phyloP scores from a whole-genome alignment of 2,329 filamentous ascomycete species.

The Seiridium cupressi region DNA sequence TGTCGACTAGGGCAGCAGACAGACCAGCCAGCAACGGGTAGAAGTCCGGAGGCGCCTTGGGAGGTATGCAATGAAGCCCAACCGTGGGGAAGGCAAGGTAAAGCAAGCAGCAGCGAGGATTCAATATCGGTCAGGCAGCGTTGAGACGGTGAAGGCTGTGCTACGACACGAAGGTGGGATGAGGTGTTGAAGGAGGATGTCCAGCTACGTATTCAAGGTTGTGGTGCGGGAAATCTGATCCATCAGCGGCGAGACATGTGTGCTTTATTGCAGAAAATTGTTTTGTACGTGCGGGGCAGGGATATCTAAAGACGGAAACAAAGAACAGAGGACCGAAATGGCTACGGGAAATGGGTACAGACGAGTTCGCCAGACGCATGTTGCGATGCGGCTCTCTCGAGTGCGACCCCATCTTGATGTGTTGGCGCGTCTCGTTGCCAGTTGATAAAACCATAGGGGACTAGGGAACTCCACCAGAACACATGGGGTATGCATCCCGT shows the following conservation, averaged over 20 bases:
- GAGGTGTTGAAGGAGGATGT: slow-evolving; percentile 38
- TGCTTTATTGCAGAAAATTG: slow-evolving; percentile 61
- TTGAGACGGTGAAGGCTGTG: slow-evolving; percentile 33
- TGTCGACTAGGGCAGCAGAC: slow-evolving; percentile 20
- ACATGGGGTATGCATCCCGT: slow-evolving; percentile 48
- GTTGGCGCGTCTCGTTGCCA: slow-evolving; percentile 85
- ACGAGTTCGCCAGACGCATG: slow-evolving; percentile 56
- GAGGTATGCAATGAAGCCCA: slow-evolving; percentile 55
- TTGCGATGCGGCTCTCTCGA: slow-evolving; percentile 64
- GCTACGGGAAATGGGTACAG: slow-evolving; percentile 18
- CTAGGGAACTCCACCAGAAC: slow-evolving; percentile 62
- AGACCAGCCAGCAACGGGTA: slow-evolving; percentile 24
- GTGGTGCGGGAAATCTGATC: slow-evolving; percentile 48
- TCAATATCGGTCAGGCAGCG: slow-evolving; percentile 32
- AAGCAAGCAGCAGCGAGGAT: slow-evolving; percentile 22
- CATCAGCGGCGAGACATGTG: slow-evolving; percentile 60
- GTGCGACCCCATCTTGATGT: slow-evolving; percentile 78
- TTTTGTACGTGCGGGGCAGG: slow-evolving; percentile 49
- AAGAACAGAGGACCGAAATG: slow-evolving; percentile 30
- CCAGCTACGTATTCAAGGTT: slow-evolving; percentile 47
- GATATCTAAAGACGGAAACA: slow-evolving; percentile 40
- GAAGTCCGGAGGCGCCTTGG: slow-evolving; percentile 27
- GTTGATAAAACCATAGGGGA: slow-evolving; percentile 66
- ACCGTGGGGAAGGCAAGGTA: slow-evolving; percentile 39
- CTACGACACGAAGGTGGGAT: slow-evolving; percentile 35